Evolutionary conservation across 2,329 filamentous ascomycete genomes (phyloP).

Genomic region (Blumeria graminis): DNA sequence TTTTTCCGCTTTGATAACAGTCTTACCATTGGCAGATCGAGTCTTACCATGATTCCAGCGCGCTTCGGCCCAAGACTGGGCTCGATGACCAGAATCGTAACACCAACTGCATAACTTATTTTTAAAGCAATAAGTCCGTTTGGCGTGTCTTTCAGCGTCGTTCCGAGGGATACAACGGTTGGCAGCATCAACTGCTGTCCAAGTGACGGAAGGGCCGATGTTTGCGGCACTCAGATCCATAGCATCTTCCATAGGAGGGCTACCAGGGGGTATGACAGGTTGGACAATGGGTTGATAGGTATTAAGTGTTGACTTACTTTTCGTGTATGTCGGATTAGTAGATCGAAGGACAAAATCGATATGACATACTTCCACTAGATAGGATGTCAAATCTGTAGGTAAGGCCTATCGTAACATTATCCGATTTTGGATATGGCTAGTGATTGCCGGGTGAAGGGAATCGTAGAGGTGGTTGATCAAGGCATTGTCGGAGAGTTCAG

Average conservation of each 20-base stretch:
- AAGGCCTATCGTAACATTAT: not conserved
- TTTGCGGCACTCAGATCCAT: too few relatives aligned
- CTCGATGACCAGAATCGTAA: not conserved
- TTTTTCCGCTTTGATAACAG: too few relatives aligned
- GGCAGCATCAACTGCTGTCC: too few relatives aligned
- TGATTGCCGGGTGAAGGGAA: not conserved
- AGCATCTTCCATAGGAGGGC: not conserved
- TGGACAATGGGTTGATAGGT: not conserved
- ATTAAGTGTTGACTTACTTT: not conserved
- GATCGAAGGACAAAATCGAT: not conserved
- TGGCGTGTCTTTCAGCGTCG: too few relatives aligned
- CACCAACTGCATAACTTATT: too few relatives aligned
- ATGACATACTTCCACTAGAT: not conserved
- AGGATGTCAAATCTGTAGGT: not conserved
- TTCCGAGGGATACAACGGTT: too few relatives aligned
- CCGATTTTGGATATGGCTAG: not conserved
- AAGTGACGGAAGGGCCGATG: too few relatives aligned
- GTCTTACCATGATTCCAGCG: too few relatives aligned
- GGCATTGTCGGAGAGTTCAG: not conserved
- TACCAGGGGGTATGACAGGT: not conserved
- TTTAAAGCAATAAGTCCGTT: too few relatives aligned
- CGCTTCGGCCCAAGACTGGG: too few relatives aligned
- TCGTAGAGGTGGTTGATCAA: not conserved
- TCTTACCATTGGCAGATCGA: not conserved
- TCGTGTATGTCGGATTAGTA: not conserved